Conservation (phyloP, 192 early-diverging fungal genomes). For the Coemansia sp. region DNA sequence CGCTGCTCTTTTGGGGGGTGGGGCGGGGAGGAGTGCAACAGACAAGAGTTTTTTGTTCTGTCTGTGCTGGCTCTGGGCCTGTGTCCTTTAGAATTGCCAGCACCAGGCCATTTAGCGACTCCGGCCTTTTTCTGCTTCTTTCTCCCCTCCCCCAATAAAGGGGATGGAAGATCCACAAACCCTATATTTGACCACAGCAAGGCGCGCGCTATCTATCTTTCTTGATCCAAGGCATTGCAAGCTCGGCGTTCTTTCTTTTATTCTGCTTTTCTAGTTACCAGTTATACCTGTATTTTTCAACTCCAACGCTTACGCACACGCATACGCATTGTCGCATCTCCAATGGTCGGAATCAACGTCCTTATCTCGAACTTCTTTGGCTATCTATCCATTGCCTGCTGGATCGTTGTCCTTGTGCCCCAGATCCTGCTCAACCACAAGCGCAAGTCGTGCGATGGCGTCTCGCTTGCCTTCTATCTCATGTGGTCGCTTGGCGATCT, state of each 20-base stretch:
- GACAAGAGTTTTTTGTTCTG: background rate
- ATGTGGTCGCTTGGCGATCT: conserved; percentile 79
- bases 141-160: background rate
- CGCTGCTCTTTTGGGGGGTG: background rate
- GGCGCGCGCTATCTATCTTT: background rate
- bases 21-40: background rate
- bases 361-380: conserved; percentile 47
- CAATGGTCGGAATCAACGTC: conserved; percentile 4
- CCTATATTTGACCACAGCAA: background rate
- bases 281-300: background rate
- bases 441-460: conserved; percentile 68
- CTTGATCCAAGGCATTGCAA: background rate
- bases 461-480: conserved; percentile 68
- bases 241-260: background rate
- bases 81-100: background rate
- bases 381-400: conserved; percentile 69
- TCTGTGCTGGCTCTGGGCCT: background rate
- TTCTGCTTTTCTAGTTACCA: background rate
- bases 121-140: too few relatives aligned
- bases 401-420: conserved; percentile 75
- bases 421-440: conserved; percentile 75
- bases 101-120: too few relatives aligned
- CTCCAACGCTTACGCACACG: background rate
- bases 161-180: background rate
- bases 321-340: background rate